These are phyloP conservation scores for Dioscorea dumetorum DNA, from an alignment of 106 monocot genomes.

Conservation along the genomic window DNA sequence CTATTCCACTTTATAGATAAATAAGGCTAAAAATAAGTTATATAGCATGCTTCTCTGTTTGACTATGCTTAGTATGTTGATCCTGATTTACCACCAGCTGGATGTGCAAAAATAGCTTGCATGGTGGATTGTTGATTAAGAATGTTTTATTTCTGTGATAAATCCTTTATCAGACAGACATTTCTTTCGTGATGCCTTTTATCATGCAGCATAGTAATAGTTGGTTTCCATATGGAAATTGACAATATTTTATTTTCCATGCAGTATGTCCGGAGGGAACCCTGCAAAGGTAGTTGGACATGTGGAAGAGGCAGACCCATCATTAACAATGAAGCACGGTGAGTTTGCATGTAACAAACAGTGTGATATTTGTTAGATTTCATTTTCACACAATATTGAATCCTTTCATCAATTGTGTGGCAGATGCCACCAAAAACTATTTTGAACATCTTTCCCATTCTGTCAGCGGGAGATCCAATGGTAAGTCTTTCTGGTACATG, in stretches of 20 bases:
- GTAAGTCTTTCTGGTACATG: conserved; percentile 10
- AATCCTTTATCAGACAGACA: background rate
- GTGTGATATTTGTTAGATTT: background rate
- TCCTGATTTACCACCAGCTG: background rate
- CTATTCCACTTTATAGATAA: too few relatives aligned
- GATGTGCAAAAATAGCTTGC: background rate
- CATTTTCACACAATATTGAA: conserved; percentile 5
- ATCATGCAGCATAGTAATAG: background rate
- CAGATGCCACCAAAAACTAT: conserved; percentile 66
- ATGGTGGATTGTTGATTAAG: background rate
- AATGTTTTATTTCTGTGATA: background rate
- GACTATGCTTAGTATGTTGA: too few relatives aligned
- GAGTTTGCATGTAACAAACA: conserved; percentile 8
- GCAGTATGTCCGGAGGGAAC: conserved; percentile 72
- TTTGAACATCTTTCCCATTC: conserved; percentile 45
- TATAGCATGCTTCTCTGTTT: background rate
- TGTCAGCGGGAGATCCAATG: conserved; percentile 27
- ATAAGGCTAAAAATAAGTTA: background rate
- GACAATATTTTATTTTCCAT: conserved; percentile 13
- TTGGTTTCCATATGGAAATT: background rate
- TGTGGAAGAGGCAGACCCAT: conserved; percentile 61
- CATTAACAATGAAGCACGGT: conserved; percentile 87
- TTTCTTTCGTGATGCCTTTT: background rate
- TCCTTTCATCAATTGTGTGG: conserved; percentile 1
- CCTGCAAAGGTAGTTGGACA: conserved; percentile 64